A percentile compares a stretch with the other conserved stretches of the same genome.
Conservation (phyloP, 2,329 filamentous ascomycete species). For the Onygenales sp. region DNA sequence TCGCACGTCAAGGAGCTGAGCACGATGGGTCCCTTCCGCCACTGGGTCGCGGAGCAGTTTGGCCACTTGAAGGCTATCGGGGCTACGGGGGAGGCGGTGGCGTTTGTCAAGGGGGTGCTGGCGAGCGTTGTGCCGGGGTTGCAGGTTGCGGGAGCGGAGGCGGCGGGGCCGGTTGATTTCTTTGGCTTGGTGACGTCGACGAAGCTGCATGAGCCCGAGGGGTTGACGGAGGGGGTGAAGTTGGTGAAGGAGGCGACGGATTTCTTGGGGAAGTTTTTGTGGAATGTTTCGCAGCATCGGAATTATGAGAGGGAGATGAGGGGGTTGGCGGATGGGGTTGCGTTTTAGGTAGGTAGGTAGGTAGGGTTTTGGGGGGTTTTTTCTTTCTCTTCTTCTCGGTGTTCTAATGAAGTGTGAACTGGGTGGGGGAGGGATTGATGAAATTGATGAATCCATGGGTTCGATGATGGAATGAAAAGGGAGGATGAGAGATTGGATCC, state of each 20-base stretch:
- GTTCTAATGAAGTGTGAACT: too few relatives aligned
- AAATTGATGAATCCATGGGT: too few relatives aligned
- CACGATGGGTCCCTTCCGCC: slow-evolving; percentile 61
- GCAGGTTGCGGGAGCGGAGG: slow-evolving; percentile 38
- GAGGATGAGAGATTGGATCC: too few relatives aligned
- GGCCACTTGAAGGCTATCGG: slow-evolving; percentile 73
- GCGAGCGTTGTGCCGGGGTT: slow-evolving; percentile 37
- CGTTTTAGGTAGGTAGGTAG: slow-evolving; percentile 44
- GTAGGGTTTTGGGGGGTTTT: background rate
- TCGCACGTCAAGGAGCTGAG: slow-evolving; percentile 49
- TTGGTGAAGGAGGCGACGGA: slow-evolving; percentile 58
- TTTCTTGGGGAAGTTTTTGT: slow-evolving; percentile 64
- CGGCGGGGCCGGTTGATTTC: slow-evolving; percentile 49
- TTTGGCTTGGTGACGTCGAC: slow-evolving; percentile 69
- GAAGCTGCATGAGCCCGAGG: slow-evolving; percentile 42
- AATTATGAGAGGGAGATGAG: slow-evolving; percentile 67
- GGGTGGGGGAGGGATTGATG: too few relatives aligned
- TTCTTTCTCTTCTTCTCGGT: background rate
- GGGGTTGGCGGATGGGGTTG: slow-evolving; percentile 56
- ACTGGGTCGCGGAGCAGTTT: slow-evolving; percentile 73
- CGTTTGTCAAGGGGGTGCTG: slow-evolving; percentile 45
- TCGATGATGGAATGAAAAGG: too few relatives aligned
- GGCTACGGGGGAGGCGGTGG: slow-evolving; percentile 62
- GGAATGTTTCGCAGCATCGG: slow-evolving; percentile 59
- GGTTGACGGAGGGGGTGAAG: slow-evolving; percentile 51